These are phyloP conservation scores for Candida pseudoglaebosa DNA, from an alignment of 805 yeast species.

Conservation along the genomic window DNA sequence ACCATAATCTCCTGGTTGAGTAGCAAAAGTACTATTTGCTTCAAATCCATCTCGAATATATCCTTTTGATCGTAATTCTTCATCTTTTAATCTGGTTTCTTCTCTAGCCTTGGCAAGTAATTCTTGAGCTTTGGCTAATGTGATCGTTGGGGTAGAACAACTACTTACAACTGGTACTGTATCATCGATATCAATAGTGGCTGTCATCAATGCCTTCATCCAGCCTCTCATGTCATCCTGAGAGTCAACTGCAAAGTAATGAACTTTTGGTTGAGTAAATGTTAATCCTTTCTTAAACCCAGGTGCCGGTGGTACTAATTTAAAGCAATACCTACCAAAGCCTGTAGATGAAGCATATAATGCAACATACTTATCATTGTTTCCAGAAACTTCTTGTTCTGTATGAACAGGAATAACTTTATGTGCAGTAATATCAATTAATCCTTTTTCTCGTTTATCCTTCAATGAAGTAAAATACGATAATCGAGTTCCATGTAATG, in stretches of 20 bases:
- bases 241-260: slow-evolving; percentile 92
- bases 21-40: not conserved
- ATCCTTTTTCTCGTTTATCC: slow-evolving; percentile 84
- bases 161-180: slow-evolving; percentile 87
- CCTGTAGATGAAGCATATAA: slow-evolving; percentile 92
- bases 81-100: slow-evolving; percentile 55
- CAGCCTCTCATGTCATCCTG: slow-evolving; percentile 89
- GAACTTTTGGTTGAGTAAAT: slow-evolving; percentile 93
- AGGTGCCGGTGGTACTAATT: slow-evolving; percentile 94
- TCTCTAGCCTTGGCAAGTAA: slow-evolving; percentile 79
- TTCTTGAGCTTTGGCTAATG: slow-evolving; percentile 82
- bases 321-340: slow-evolving; percentile 89
- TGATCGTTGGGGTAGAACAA: slow-evolving; percentile 92
- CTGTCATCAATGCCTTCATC: slow-evolving; percentile 92
- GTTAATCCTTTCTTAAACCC: slow-evolving; percentile 94
- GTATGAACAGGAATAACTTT: slow-evolving; percentile 68
- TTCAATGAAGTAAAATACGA: slow-evolving; percentile 78
- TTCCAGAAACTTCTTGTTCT: slow-evolving; percentile 47
- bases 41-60: slow-evolving; percentile 24
- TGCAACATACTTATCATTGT: slow-evolving; percentile 74
- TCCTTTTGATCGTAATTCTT: slow-evolving; percentile 44
- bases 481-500: slow-evolving; percentile 87
- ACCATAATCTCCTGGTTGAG: slow-evolving; percentile 1
- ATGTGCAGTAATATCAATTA: slow-evolving; percentile 94
- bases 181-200: slow-evolving; percentile 95